phyloP scores from a whole-genome alignment of 2,329 filamentous ascomycete genomes.

The Teratosphaeria destructans region DNA sequence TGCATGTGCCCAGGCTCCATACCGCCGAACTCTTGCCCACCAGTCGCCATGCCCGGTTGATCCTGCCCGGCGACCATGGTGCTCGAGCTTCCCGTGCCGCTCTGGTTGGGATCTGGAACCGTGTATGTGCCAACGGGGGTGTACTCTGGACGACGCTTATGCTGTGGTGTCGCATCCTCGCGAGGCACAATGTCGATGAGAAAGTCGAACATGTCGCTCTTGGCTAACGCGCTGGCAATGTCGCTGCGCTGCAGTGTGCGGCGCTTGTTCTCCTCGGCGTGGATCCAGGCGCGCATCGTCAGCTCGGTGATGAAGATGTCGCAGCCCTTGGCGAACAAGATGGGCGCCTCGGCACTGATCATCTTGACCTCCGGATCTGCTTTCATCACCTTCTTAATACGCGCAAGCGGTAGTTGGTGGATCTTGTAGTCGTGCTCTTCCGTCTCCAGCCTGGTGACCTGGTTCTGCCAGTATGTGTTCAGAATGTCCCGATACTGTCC shows the following conservation, averaged over 20 bases:
- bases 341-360: slow-evolving; percentile 97
- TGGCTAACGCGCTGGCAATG: slow-evolving; percentile 88
- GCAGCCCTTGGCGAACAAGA: slow-evolving; percentile 95
- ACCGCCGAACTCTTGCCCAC: slow-evolving; percentile 20
- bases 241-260: slow-evolving; percentile 90
- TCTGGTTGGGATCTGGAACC: slow-evolving; percentile 43
- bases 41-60: slow-evolving; percentile 20
- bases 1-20: slow-evolving; percentile 24
- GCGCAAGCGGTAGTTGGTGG: slow-evolving; percentile 89
- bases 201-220: slow-evolving; percentile 99
- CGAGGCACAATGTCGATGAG: slow-evolving; percentile 96
- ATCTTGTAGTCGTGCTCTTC: slow-evolving; percentile 98
- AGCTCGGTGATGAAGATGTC: slow-evolving; percentile 94
- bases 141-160: slow-evolving; percentile 53
- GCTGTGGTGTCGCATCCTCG: slow-evolving; percentile 78
- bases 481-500: slow-evolving; percentile 93
- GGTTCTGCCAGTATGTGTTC: slow-evolving; percentile 98
- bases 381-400: slow-evolving; percentile 99
- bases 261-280: slow-evolving; percentile 97
- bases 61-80: slow-evolving; percentile 19
- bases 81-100: slow-evolving; percentile 27
- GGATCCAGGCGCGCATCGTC: slow-evolving; percentile 99
- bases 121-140: slow-evolving; percentile 32
- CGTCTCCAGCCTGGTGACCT: slow-evolving; percentile 86
- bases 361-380: slow-evolving; percentile 98